Evolutionary conservation across 148 eudicot genomes (phyloP).

Genomic region (Rhododendron kiyosumense): DNA sequence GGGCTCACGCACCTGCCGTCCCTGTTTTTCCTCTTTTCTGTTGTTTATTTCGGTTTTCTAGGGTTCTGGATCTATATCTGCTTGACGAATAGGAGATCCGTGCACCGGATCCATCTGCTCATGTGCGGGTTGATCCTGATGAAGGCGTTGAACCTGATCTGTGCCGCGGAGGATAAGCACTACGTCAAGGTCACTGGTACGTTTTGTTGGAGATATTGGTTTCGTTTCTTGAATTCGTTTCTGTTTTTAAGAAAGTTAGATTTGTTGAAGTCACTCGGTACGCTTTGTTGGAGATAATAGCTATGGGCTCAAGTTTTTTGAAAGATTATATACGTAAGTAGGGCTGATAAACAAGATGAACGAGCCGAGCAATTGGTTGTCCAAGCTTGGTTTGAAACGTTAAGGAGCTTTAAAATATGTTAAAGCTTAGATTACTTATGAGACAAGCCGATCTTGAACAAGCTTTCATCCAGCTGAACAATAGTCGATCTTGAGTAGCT

Average conservation of each 20-base stretch:
- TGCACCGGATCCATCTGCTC: conserved; percentile 65
- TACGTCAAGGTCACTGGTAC: conserved; percentile 91
- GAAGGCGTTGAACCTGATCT: conserved; percentile 79
- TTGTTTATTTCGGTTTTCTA: conserved; percentile 45
- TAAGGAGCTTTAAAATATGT: not conserved
- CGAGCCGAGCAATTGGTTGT: not conserved
- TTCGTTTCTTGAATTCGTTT: too few relatives aligned
- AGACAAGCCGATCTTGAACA: not conserved
- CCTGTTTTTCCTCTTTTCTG: conserved; percentile 47
- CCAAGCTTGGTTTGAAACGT: not conserved
- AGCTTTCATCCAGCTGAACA: not conserved
- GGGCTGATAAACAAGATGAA: not conserved
- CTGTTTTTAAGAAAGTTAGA: not conserved
- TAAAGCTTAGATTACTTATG: not conserved
- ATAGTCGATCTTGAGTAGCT: not conserved
- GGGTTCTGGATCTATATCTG: conserved; percentile 46
- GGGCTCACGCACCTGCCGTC: conserved; percentile 72
- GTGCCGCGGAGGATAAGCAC: conserved; percentile 92
- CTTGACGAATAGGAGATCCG: conserved; percentile 36
- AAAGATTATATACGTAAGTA: not conserved
- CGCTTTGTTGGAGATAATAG: not conserved
- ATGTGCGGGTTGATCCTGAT: conserved; percentile 67
- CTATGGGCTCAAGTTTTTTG: not conserved
- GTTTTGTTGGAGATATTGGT: not conserved
- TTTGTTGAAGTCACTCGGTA: too few relatives aligned